Evolutionary conservation across 768 basidiomycete genomes (phyloP).

Genomic region (Myochromella boudieri): DNA sequence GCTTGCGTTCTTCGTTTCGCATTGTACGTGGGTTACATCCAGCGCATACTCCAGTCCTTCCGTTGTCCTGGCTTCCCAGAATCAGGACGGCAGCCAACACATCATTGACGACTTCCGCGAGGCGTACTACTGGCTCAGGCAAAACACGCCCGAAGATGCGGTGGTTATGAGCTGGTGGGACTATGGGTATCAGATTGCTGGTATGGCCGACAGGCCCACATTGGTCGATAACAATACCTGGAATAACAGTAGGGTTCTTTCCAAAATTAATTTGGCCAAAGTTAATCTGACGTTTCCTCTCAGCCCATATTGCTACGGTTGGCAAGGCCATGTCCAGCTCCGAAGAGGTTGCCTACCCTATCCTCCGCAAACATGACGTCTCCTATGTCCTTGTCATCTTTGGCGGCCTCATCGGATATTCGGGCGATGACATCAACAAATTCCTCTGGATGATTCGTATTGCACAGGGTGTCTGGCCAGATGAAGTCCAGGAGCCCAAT

Average conservation of each 20-base stretch:
- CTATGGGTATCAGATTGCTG: slow-evolving; percentile 99
- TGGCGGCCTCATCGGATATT: slow-evolving; percentile 94
- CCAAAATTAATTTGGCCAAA: background rate
- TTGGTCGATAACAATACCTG: slow-evolving; percentile 99
- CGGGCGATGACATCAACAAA: slow-evolving; percentile 99
- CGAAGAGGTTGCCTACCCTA: slow-evolving; percentile 96
- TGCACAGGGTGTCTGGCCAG: slow-evolving; percentile 95
- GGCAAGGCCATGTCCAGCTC: slow-evolving; percentile 96
- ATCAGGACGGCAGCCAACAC: slow-evolving; percentile 82
- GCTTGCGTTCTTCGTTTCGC: slow-evolving; percentile 88
- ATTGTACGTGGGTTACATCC: slow-evolving; percentile 97
- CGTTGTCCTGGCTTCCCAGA: slow-evolving; percentile 83
- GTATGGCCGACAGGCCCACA: slow-evolving; percentile 96
- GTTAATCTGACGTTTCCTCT: slow-evolving; percentile 10
- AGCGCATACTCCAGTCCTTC: slow-evolving; percentile 97
- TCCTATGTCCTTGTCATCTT: slow-evolving; percentile 98
- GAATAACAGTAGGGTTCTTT: slow-evolving; percentile 85
- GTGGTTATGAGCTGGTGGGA: slow-evolving; percentile 99
- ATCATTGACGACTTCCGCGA: slow-evolving; percentile 99
- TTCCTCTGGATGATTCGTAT: slow-evolving; percentile 99
- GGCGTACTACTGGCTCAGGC: slow-evolving; percentile 97
- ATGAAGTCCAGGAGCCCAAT: slow-evolving; percentile 93
- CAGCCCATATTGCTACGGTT: slow-evolving; percentile 97
- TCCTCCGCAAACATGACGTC: slow-evolving; percentile 95
- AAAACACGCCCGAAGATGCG: slow-evolving; percentile 89